Base-by-base conservation (phyloP, 805 yeast genomes). In the Martiniozyma abietophila region DNA sequence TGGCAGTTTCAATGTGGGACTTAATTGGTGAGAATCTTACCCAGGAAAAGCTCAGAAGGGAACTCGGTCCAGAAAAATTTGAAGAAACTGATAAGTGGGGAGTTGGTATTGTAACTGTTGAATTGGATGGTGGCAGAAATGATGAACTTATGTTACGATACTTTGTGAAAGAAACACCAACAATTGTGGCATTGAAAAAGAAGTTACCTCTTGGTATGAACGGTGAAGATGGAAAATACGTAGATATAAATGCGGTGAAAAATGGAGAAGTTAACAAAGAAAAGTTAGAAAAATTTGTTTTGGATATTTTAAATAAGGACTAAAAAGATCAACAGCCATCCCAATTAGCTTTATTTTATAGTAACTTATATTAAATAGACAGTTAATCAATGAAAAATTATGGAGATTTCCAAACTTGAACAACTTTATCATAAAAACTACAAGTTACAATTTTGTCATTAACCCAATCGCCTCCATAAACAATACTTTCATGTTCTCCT, bases 391-490 rank as follows among this genome's bases (percentile, higher is more conserved):
- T n/a, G n/a, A n/a, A n/a, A n/a, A n/a, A n/a, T n/a, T n/a, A n/a
- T n/a, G n/a, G n/a, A n/a, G n/a, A 27, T 6, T 50, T 36, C 97
- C 97, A 89, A 20, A 68, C 53, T 43, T 88, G 95, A 2, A 89
- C 68, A 14, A 81, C 73, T 35, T 72, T 71, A 54, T 89, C 98
- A 59, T 89, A 89, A 54, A 89, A 89, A 36, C 96, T 85, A 54
- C 96, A 89, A 1, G 96, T 86, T 3, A 74, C 80, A 6, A 80
- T 71, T 4, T 53, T 45, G 2, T 55, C 54, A 6, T 65, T 73
- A 4, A 64, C 63, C 95, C 96, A 88, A 50, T 82, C 95, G 4
- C 94, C 96, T 1, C 97, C 98, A 50, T 89, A 89, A 36, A 89
- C 88, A 85, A 92, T 89, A 40, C 96, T 84, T 32, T 76, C 77